Percentiles rank a stretch among this genome's conserved stretches.
Evolutionary conservation across 2,329 filamentous ascomycete genomes (phyloP).

Genomic region (Diatrype stigma): DNA sequence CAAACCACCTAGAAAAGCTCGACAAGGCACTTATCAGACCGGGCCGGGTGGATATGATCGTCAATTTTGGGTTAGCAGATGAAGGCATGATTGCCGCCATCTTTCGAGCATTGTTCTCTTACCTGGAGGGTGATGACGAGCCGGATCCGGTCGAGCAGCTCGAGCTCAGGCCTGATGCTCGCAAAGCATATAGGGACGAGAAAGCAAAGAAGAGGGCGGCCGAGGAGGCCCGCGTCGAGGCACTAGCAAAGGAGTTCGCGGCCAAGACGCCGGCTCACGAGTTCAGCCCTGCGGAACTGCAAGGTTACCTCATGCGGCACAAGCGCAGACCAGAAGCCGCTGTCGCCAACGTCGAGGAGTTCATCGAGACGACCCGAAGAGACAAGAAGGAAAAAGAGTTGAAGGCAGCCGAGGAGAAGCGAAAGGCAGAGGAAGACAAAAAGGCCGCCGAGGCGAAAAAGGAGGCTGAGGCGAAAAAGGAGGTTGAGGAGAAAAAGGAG

Average conservation of each 20-base stretch:
- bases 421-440: constrained; percentile 22
- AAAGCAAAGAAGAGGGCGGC: constrained; percentile 29
- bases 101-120: constrained; percentile 56
- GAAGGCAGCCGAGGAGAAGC: constrained; percentile 28
- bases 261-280: constrained; percentile 47
- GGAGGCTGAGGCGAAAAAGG: constrained; percentile 41
- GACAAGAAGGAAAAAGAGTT: constrained; percentile 32
- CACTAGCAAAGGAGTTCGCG: constrained; percentile 46
- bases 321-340: constrained; percentile 49
- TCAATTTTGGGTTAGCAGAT: constrained; percentile 54
- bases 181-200: constrained; percentile 20
- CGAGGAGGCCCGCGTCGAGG: constrained; percentile 37
- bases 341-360: constrained; percentile 42
- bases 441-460: constrained; percentile 27
- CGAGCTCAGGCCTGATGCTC: constrained; percentile 26
- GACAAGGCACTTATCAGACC: constrained; percentile 60
- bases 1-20: constrained; percentile 59
- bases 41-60: constrained; percentile 56
- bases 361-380: constrained; percentile 45
- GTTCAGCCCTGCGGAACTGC: constrained; percentile 59
- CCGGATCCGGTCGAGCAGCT: constrained; percentile 16
- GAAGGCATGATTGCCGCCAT: constrained; percentile 47
- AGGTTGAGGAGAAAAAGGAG: constrained; percentile 37
- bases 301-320: constrained; percentile 53
- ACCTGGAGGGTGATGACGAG: constrained; percentile 43